A percentile compares a stretch with the other conserved stretches of the same genome.
These are phyloP conservation scores for Fusarium stilboides DNA, from an alignment of 2,329 filamentous ascomycete genomes.

Conservation along the genomic window DNA sequence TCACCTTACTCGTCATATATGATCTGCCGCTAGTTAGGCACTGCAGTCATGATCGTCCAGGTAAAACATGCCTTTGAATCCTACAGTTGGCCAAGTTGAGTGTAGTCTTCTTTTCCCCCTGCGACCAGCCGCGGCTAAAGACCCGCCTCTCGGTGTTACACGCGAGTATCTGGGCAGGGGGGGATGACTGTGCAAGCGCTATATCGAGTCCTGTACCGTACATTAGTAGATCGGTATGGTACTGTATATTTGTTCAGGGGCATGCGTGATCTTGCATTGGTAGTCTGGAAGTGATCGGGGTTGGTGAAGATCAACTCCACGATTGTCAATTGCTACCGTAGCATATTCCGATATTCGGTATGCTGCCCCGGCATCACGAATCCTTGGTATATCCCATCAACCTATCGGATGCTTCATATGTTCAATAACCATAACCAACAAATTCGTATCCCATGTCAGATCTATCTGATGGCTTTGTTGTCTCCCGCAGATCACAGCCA, in stretches of 20 bases:
- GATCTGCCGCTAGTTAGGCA: slow-evolving; percentile 28
- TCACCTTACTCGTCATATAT: slow-evolving; percentile 22
- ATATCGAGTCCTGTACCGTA: slow-evolving; percentile 6
- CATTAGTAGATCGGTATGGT: not conserved
- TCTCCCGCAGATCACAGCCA: not conserved
- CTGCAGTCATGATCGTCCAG: slow-evolving; percentile 21
- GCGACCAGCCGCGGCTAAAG: slow-evolving; percentile 36
- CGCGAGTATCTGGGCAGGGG: slow-evolving; percentile 28
- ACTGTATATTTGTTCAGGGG: slow-evolving; percentile 12
- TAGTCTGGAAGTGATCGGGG: slow-evolving; percentile 19
- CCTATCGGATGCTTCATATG: slow-evolving; percentile 2
- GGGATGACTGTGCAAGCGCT: slow-evolving; percentile 14
- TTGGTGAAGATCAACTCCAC: slow-evolving; percentile 2
- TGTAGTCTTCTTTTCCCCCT: slow-evolving; percentile 29
- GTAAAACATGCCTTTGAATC: slow-evolving; percentile 12
- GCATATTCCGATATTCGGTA: too few species aligned
- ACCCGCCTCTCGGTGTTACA: slow-evolving; percentile 40
- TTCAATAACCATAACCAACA: not conserved
- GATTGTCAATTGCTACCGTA: not conserved
- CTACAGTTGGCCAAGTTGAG: slow-evolving; percentile 30
- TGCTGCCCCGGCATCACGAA: too few species aligned
- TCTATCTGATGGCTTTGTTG: not conserved
- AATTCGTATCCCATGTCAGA: not conserved
- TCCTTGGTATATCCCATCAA: not conserved
- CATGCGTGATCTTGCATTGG: slow-evolving; percentile 46